phyloP scores from a whole-genome alignment of 2,329 filamentous ascomycete species.

The Orbilia brochopaga region DNA sequence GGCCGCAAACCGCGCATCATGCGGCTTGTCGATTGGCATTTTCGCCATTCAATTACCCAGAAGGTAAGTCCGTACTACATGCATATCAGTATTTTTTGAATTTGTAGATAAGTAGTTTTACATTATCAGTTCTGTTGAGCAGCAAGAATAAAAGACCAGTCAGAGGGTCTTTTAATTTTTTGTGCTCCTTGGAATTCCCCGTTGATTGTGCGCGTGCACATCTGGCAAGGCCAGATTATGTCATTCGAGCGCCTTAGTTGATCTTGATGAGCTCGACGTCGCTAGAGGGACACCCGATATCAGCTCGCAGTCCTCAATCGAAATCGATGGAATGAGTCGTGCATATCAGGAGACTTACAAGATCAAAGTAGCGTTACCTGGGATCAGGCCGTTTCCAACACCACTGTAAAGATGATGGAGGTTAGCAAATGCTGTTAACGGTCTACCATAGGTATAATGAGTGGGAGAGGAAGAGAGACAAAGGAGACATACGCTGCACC shows the following conservation, averaged over 20 bases:
- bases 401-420: conserved; percentile 63
- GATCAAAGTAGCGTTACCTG: conserved; percentile 74
- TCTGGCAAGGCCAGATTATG: neutral
- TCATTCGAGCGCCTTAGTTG: conserved; percentile 14
- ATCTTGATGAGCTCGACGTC: conserved; percentile 52
- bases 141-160: too few species aligned
- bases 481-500: conserved; percentile 30
- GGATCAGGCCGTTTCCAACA: conserved; percentile 79
- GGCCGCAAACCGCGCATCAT: too few species aligned
- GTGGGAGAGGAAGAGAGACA: neutral
- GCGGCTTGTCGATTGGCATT: too few species aligned
- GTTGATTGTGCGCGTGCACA: conserved; percentile 28
- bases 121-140: too few species aligned
- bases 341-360: conserved; percentile 79
- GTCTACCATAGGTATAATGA: too few species aligned
- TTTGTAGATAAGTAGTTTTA: too few species aligned
- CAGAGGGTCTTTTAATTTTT: too few species aligned
- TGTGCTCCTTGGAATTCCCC: too few species aligned
- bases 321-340: conserved; percentile 4
- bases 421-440: neutral
- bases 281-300: conserved; percentile 14
- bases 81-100: too few species aligned
- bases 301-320: neutral
- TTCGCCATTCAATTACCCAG: too few species aligned
- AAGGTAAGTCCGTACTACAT: too few species aligned